Conservation (phyloP, 148 eudicot species). For the Chenopodium suecicum region DNA sequence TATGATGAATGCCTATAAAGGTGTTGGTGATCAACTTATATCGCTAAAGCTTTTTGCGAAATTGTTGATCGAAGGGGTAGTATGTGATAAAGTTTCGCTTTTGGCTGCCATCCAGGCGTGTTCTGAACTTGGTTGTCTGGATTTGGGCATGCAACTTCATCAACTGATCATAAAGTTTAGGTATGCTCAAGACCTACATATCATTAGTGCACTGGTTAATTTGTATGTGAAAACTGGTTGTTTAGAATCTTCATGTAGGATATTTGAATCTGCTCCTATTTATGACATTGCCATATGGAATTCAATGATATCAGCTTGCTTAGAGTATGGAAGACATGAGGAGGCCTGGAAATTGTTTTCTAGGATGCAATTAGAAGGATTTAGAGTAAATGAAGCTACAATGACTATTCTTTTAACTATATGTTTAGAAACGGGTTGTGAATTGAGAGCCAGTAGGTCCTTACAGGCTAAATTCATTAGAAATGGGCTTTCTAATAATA, state of each 20-base stretch:
- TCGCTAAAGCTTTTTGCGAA: slow-evolving; percentile 33
- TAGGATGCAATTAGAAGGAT: slow-evolving; percentile 40
- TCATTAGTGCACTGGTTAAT: slow-evolving; percentile 36
- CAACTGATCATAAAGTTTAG: slow-evolving; percentile 40
- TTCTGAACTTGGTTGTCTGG: slow-evolving; percentile 30
- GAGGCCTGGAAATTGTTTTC: slow-evolving; percentile 33
- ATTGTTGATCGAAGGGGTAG: slow-evolving; percentile 33
- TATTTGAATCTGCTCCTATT: slow-evolving; percentile 35
- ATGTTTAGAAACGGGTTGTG: slow-evolving; percentile 28
- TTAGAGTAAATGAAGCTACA: slow-evolving; percentile 36
- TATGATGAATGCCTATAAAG: slow-evolving; percentile 42
- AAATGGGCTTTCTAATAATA: slow-evolving; percentile 26
- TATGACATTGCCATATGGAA: slow-evolving; percentile 47
- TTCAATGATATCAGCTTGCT: slow-evolving; percentile 37
- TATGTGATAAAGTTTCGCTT: slow-evolving; percentile 40
- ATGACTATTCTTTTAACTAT: slow-evolving; percentile 30
- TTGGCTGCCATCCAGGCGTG: slow-evolving; percentile 42
- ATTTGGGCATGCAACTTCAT: slow-evolving; percentile 45
- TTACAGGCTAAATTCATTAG: slow-evolving; percentile 40
- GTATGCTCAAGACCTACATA: slow-evolving; percentile 31
- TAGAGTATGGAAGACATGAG: slow-evolving; percentile 26
- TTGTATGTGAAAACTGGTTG: slow-evolving; percentile 31
- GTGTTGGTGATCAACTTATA: slow-evolving; percentile 31
- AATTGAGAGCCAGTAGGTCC: slow-evolving; percentile 29
- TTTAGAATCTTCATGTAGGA: slow-evolving; percentile 33